Evolutionary conservation across 1,139 yeast genomes (phyloP), one percentile per base, ranked within the genome.

Genomic region (Suhomyces coccinellae): DNA sequence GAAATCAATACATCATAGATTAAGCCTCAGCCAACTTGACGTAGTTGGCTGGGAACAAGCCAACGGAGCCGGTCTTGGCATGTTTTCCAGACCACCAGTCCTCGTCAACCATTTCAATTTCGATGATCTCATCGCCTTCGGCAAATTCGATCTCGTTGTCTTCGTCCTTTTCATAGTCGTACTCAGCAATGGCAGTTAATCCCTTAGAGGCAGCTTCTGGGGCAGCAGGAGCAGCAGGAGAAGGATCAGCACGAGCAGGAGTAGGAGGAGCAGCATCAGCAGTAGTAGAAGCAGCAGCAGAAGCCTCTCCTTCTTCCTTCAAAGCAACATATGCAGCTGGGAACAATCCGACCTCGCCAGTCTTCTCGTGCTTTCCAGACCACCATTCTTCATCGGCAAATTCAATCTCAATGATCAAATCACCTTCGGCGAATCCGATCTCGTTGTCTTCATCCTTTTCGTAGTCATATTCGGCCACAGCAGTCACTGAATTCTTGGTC

Each of bases 351-450:
- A 79, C 75, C 53, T 82, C 86, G 36, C 96, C 97, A 34, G 82
- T 67, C 36, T 55, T 62, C 48, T 81, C 69, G 55, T 83, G 83
- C 44, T 63, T 74, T 40, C 99, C 99, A 47, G 85, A 75, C 98
- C 98, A 93, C 99, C 99, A 93, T 60, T 89, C 97, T 41, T 88
- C 96, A 56, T 90, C 97, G 13, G 87, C 87, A 64, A 88, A 86
- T 54, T 89, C 96, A 51, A 93, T 87, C 50, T 89, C 87, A 16
- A 82, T 70, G 53, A 93, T 89, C 50, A 75, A 57, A 54, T 89
- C 98, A 41, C 95, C 96, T 61, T 88, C 97, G 29, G 72, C 79
- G 65, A 63, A 62, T 2, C 83, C 79, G 48, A 93, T 74, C 67
- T 93, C 99, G 58, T 91, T 93, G 52, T 86, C 96, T 65, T 91